Conservation (phyloP, 371 early-diverging fungal genomes). For the Mucor sp. region DNA sequence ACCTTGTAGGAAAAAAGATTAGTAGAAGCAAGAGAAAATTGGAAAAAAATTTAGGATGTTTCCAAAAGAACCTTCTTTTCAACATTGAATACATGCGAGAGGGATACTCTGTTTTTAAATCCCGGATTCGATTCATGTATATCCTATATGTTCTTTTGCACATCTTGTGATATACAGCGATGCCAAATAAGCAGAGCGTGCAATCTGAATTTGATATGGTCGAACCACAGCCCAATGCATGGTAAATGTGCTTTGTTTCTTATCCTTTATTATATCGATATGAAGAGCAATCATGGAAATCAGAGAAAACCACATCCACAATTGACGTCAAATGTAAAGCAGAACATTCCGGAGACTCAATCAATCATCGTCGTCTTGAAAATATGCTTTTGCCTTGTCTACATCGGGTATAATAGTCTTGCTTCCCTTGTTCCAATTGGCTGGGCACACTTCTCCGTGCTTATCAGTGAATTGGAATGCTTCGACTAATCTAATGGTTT, state of each 20-base stretch:
- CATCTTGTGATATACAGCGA: background rate
- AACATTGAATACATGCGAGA: constrained; percentile 1
- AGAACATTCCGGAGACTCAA: background rate
- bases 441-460: constrained; percentile 80
- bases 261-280: background rate
- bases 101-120: background rate
- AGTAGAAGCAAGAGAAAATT: background rate
- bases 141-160: no score
- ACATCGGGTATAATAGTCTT: constrained; percentile 74
- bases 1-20: background rate
- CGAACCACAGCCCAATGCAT: background rate
- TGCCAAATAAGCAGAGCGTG: background rate
- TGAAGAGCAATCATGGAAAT: background rate
- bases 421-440: constrained; percentile 84
- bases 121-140: background rate
- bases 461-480: constrained; percentile 78
- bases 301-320: background rate
- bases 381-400: constrained; percentile 78
- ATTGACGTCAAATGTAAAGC: background rate
- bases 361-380: constrained; percentile 31
- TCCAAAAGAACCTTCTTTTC: constrained; percentile 14
- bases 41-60: constrained; percentile 4
- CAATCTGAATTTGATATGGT: background rate
- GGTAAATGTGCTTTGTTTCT: background rate
- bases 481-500: constrained; percentile 78